Base-by-base conservation (phyloP, 441 rosid species). In the Erodium moschatum region DNA sequence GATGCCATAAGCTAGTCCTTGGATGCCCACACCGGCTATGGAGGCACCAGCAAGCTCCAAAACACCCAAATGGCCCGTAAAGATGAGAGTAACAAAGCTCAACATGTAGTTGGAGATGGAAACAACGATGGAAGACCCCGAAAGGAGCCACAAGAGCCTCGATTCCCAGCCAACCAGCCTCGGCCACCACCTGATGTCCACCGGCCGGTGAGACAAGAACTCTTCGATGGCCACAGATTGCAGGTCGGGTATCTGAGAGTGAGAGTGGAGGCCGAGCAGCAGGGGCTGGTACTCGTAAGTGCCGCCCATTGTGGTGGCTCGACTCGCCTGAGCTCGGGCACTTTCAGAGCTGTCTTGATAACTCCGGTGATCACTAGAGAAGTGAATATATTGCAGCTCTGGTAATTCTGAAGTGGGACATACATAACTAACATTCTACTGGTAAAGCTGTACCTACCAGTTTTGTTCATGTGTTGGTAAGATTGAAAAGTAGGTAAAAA, bases 1-100 rank as follows among this genome's bases (percentile, higher is more conserved):
- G 27, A 92, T 87, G 16, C 98, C 98, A 72, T 92, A 92, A 71
- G 97, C 92, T 61, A 92, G 96, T 21, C 98, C 98, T 67, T 90
- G 98, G 71, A 90, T 87, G 9, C 97, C 98, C 2, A 92, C 97
- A 38, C 86, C 82, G 35, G 98, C 94, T 44, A 90, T 82, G 10
- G 98, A 89, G 69, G 98, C 96, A 0, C 97, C 96, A 0, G 98
- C 98, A 46, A 90, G 92, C 82, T 89, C 81, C 63, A 88, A 69
- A 3, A 92, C 69, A 16, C 98, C 91, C 70, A 92, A 73, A 79
- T 89, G 96, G 5, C 98, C 98, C 0, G 81, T 72, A 72, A 92
- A 92, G 88, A 89, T 87, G 16, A 86, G 72, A 5, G 97, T 92
- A 33, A 84, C 92, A 64, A 92, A 92, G 54, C 85, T 86, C 70